These are phyloP conservation scores for Rhododendron williamsianum DNA, from an alignment of 148 eudicot species.

Conservation along the genomic window DNA sequence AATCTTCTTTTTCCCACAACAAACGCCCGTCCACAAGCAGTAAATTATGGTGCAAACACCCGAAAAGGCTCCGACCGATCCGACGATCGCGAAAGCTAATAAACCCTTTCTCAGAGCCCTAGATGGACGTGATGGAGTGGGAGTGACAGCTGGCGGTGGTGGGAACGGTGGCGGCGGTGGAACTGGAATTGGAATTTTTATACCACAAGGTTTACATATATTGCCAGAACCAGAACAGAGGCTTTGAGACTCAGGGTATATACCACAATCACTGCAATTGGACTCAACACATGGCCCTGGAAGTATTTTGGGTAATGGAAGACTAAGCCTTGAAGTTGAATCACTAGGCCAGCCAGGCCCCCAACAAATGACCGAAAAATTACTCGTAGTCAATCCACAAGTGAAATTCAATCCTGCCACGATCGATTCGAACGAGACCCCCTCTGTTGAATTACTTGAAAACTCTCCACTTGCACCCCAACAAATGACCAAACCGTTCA, in stretches of 20 bases:
- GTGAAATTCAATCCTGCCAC: constrained; percentile 22
- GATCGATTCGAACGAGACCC: constrained; percentile 37
- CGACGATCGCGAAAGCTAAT: constrained; percentile 74
- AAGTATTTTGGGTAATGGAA: constrained; percentile 18
- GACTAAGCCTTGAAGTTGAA: constrained; percentile 13
- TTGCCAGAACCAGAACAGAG: constrained; percentile 63
- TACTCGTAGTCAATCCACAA: constrained; percentile 17
- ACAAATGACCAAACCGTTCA: constrained; percentile 25
- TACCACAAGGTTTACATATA: constrained; percentile 51
- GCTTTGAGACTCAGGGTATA: constrained; percentile 48
- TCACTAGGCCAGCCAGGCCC: constrained; percentile 19
- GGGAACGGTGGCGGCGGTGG: constrained; percentile 4
- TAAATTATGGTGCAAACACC: constrained; percentile 63
- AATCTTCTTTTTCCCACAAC: constrained; percentile 79
- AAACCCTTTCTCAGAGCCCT: constrained; percentile 50
- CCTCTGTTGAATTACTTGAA: constrained; percentile 15
- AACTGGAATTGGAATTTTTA: neutral
- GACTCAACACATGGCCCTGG: constrained; percentile 25
- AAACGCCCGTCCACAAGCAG: constrained; percentile 66
- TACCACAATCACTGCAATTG: constrained; percentile 47
- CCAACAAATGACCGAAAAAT: constrained; percentile 22
- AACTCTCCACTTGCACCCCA: constrained; percentile 60
- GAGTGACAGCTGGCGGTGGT: constrained; percentile 13
- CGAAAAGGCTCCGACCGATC: constrained; percentile 60
- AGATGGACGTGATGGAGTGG: constrained; percentile 24